Percentiles rank a stretch among this genome's conserved stretches.
Conservation (phyloP, 2,329 filamentous ascomycete species). For the Tolypocladium endophyticum region DNA sequence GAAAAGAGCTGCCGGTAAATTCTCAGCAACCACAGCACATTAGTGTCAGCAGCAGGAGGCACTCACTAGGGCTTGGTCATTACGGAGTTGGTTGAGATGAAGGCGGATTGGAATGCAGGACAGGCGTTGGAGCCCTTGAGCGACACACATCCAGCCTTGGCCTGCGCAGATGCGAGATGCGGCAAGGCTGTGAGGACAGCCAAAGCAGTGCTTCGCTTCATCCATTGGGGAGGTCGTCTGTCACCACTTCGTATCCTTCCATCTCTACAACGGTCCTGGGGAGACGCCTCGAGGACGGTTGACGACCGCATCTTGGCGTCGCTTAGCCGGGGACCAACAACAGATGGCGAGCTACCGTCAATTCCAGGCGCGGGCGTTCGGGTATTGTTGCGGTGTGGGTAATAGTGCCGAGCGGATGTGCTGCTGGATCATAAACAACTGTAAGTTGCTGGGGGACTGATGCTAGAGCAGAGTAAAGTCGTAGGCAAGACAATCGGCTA, state of each 20-base stretch:
- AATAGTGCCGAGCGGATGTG: neutral
- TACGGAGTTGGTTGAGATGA: conserved; percentile 52
- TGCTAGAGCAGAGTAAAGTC: conserved; percentile 15
- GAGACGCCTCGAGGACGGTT: neutral
- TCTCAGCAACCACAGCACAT: neutral
- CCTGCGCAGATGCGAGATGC: conserved; percentile 25
- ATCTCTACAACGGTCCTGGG: neutral
- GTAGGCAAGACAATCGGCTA: conserved; percentile 18
- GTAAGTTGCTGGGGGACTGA: conserved; percentile 13
- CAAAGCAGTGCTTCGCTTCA: conserved; percentile 5
- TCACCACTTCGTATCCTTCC: neutral
- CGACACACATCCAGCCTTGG: conserved; percentile 44
- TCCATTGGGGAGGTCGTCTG: neutral
- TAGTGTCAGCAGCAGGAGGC: neutral
- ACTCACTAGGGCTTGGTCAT: conserved; percentile 57
- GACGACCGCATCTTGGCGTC: neutral
- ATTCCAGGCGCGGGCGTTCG: neutral
- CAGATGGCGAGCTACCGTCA: neutral
- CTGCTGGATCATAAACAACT: neutral
- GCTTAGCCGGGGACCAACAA: neutral
- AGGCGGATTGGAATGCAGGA: conserved; percentile 61
- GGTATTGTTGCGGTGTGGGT: neutral
- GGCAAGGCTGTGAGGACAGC: conserved; percentile 15
- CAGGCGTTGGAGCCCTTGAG: conserved; percentile 60
- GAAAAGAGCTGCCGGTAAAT: conserved; percentile 57